Evolutionary conservation across 495 filamentous ascomycete species (phyloP), one percentile per base, ranked within the genome.

Genomic region (Recurvomyces mirabilis): DNA sequence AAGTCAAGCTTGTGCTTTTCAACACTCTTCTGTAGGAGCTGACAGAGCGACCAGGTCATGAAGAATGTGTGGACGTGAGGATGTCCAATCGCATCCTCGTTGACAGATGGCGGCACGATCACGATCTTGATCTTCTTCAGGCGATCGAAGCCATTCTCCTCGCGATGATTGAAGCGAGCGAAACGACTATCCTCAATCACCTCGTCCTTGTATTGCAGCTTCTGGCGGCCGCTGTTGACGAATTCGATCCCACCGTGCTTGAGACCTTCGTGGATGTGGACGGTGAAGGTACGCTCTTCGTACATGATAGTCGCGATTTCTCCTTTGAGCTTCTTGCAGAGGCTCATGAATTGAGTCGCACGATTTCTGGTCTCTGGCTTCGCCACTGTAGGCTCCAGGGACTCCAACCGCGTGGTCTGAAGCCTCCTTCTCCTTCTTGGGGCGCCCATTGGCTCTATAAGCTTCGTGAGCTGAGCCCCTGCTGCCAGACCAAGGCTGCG

Each of bases 221-320:
- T 41, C 34, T 50, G 46, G 19, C 52, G 47, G 1, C 46, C 46
- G 23, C 24, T 17, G 20, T 57, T 30, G 19, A 50, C 18, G 38
- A 57, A 43, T 15, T 53, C 43, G 22, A 53, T 36, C 28, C 54
- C 54, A 10, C 41, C 43, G 12, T 36, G 9, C 9, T 31, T 20
- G 23, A 57, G n/a, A 11, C 41, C 46, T 14, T 49, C 41, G 33
- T 49, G 47, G 15, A 53, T 30, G 38, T 53, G 46, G 25, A 51
- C 24, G 38, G 28, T 12, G 47, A 57, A 57, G 4, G 26, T 1
- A 35, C 50, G 50, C 34, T 53, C 41, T 19, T 51, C 41, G 35
- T 57, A 57, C 25, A 53, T 12, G 2, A 43, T 15, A 5, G 29
- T 15, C 1, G 40, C n/a, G 23, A 52, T 41, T 23, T 52, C 49